phyloP scores from a whole-genome alignment of 257 asterid genomes.

The Ocimum tenuiflorum region DNA sequence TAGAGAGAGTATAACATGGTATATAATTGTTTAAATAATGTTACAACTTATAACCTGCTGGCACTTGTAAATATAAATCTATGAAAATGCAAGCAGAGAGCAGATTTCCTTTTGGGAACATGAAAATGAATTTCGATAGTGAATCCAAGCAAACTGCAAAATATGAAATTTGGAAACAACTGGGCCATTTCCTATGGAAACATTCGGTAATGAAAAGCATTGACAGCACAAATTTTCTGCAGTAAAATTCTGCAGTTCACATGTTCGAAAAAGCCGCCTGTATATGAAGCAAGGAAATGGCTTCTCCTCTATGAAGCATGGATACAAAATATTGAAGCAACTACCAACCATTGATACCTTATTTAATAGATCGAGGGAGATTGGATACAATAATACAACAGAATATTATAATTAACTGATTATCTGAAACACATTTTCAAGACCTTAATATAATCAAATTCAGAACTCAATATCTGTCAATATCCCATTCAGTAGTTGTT shows the following conservation, averaged over 20 bases:
- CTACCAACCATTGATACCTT: not conserved
- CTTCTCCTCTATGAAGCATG: not conserved
- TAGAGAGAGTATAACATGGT: too few relatives aligned
- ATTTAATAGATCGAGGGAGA: not conserved
- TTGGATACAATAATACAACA: not conserved
- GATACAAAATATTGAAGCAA: not conserved
- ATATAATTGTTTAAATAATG: too few relatives aligned
- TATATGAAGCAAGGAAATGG: not conserved
- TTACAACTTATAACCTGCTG: too few relatives aligned
- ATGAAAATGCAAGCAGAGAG: not conserved
- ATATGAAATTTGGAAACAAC: not conserved
- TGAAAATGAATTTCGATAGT: not conserved
- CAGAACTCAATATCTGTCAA: not conserved
- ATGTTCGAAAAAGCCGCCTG: not conserved
- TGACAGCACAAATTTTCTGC: not conserved
- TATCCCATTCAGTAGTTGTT: not conserved
- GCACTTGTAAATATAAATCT: not conserved
- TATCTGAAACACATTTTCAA: not conserved
- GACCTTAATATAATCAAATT: not conserved
- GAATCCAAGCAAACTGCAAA: not conserved
- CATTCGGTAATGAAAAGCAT: not conserved
- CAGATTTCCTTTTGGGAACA: not conserved
- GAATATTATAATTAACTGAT: not conserved
- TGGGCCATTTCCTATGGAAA: not conserved
- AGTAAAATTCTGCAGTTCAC: not conserved